Base-by-base conservation (phyloP, 768 basidiomycete genomes). In the Gymnopilus dilepis region DNA sequence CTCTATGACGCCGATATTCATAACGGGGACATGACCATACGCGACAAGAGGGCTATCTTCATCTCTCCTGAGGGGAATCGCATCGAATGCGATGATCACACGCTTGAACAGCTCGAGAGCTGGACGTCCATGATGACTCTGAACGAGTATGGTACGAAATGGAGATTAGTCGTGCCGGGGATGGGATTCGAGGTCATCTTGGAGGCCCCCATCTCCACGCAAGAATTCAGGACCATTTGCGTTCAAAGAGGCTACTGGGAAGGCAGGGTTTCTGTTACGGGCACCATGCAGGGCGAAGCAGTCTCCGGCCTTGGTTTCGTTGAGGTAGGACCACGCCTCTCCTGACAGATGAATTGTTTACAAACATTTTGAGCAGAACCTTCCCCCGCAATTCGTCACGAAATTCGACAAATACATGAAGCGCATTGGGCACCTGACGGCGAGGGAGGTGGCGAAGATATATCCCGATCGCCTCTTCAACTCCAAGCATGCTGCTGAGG, bases 31-130 rank as follows among this genome's bases (percentile, higher is more conserved):
- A 15, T 26, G 2, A 15, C 22, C 26, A 17, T 54, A 4, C 52
- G 52, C 4, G 52, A 54, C 37, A 54, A 54, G n/a, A 37, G 52
- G 24, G 52, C 52, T 13, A 54, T 54, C 12, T 34, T 37, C 12
- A 54, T 54, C 15, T 40, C 52, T 13, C 52, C 52, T 1, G 52
- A 54, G 8, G 52, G 52, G 11, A 22, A 19, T 38, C 52, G 52
- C 7, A 54, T 54, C 13, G 52, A 54, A 37, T 54, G 52, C 52
- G 37, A 54, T 26, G 52, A 54, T 1, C 52, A 54, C 22, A 54
- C 22, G 2, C n/a, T 54, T 15, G 52, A 40, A 5, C 37, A 22
- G 7, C 15, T 54, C 11, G 12, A 40, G 52, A 54, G 13, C 0
- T 54, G 52, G 52, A 40, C 52, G 13, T 54, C 52, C 0, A 54